These are phyloP conservation scores for Sindora glabra DNA, from an alignment of 306 rosid species.

Conservation along the genomic window DNA sequence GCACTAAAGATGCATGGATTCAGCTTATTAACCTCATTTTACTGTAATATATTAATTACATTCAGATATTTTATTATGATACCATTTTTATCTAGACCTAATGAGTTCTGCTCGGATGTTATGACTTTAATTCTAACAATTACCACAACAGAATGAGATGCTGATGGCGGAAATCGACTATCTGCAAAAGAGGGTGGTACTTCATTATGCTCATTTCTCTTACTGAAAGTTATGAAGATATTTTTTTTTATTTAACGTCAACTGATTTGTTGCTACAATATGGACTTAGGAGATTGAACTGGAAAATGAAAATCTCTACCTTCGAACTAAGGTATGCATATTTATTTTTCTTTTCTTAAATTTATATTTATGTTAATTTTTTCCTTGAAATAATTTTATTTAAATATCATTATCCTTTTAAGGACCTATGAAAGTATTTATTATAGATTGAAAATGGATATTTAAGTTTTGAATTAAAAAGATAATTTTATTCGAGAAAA, in stretches of 20 bases:
- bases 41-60: no score
- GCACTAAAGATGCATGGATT: no score
- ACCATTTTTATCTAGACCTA: no score
- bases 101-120: background rate
- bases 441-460: no score
- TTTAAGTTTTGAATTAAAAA: no score
- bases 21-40: no score
- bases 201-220: background rate
- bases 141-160: constrained; percentile 59
- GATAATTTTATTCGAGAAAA: background rate
- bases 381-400: no score
- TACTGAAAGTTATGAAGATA: background rate
- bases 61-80: no score
- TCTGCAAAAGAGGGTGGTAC: constrained; percentile 66
- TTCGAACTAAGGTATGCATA: constrained; percentile 64
- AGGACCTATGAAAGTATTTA: no score
- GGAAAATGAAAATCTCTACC: constrained; percentile 77
- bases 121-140: no score
- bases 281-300: constrained; percentile 61
- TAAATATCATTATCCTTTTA: no score
- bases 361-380: no score
- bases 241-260: background rate
- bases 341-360: background rate
- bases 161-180: constrained; percentile 77
- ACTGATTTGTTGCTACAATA: background rate